Evolutionary conservation across 805 yeast genomes (phyloP).

Genomic region (Limtongozyma cylindracea): DNA sequence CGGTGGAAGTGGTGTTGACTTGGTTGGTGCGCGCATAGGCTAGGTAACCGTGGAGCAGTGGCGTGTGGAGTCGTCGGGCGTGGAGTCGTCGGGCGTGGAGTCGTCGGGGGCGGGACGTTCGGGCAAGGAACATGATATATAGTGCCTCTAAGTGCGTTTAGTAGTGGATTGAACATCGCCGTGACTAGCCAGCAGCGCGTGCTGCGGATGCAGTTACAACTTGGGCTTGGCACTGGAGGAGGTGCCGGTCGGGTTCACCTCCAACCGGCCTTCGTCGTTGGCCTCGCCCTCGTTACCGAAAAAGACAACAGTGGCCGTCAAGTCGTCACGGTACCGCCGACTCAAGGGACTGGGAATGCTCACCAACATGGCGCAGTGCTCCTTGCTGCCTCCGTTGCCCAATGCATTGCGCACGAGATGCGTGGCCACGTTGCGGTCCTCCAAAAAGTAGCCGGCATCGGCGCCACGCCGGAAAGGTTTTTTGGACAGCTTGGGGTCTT

Average conservation of each 20-base stretch:
- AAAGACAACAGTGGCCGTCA: constrained; percentile 88
- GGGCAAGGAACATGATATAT: too few relatives aligned
- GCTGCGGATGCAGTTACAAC: constrained; percentile 5
- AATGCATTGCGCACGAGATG: constrained; percentile 86
- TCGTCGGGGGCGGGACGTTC: too few relatives aligned
- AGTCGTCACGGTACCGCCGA: constrained; percentile 82
- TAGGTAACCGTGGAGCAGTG: too few relatives aligned
- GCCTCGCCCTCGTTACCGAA: constrained; percentile 37
- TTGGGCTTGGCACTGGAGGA: constrained; percentile 17
- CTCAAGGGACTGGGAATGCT: constrained; percentile 83
- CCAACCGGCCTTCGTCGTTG: constrained; percentile 21
- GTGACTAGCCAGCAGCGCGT: too few relatives aligned
- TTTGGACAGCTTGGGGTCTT: constrained; percentile 32
- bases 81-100: too few relatives aligned
- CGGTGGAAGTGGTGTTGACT: too few relatives aligned
- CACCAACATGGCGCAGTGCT: constrained; percentile 69
- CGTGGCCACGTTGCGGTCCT: constrained; percentile 78
- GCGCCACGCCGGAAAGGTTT: constrained; percentile 44
- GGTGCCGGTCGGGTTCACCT: constrained; percentile 29
- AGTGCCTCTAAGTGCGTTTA: too few relatives aligned
- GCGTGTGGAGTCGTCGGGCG: too few relatives aligned
- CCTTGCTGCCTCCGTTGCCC: constrained; percentile 64
- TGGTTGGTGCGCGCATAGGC: too few relatives aligned
- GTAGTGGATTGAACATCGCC: too few relatives aligned
- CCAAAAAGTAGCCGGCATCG: constrained; percentile 24